A percentile compares a stretch with the other conserved stretches of the same genome.
phyloP scores from a whole-genome alignment of 2,329 filamentous ascomycete genomes.

The Hypoxylon sp. region DNA sequence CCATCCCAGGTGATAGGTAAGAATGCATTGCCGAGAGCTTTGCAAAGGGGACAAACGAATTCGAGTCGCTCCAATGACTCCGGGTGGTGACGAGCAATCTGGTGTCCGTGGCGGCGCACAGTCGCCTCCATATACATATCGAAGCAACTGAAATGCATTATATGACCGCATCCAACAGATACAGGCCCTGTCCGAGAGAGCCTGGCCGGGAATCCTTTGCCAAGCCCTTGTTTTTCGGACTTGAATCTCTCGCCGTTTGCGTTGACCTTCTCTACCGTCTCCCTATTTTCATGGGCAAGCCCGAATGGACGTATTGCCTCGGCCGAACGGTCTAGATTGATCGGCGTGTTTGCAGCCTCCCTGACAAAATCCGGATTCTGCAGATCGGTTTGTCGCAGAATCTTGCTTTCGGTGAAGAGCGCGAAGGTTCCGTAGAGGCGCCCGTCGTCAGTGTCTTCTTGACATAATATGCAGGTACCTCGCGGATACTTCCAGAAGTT shows the following conservation, averaged over 20 bases:
- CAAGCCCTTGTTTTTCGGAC: slow-evolving; percentile 81
- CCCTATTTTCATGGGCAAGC: slow-evolving; percentile 85
- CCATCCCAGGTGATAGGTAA: slow-evolving; percentile 95
- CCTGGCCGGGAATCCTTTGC: slow-evolving; percentile 83
- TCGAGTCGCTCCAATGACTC: slow-evolving; percentile 82
- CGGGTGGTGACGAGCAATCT: slow-evolving; percentile 93
- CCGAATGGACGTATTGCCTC: slow-evolving; percentile 88
- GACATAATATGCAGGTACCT: slow-evolving; percentile 94
- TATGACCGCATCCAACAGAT: slow-evolving; percentile 91
- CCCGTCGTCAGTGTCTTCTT: slow-evolving; percentile 92
- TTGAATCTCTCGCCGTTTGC: slow-evolving; percentile 74
- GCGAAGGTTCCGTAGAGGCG: slow-evolving; percentile 93
- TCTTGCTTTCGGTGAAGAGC: slow-evolving; percentile 83
- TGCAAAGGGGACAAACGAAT: slow-evolving; percentile 96
- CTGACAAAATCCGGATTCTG: slow-evolving; percentile 83
- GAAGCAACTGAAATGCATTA: slow-evolving; percentile 98
- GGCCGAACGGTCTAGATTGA: slow-evolving; percentile 84
- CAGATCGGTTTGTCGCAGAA: slow-evolving; percentile 86
- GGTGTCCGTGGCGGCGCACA: slow-evolving; percentile 82
- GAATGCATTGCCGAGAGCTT: slow-evolving; percentile 94
- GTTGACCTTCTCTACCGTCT: slow-evolving; percentile 78
- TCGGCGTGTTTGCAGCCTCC: slow-evolving; percentile 81
- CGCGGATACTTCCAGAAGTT: slow-evolving; percentile 90
- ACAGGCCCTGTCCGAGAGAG: slow-evolving; percentile 78
- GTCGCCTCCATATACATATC: slow-evolving; percentile 90